Conservation (phyloP, 2,329 filamentous ascomycete genomes). For the Podosphaera fusca region DNA sequence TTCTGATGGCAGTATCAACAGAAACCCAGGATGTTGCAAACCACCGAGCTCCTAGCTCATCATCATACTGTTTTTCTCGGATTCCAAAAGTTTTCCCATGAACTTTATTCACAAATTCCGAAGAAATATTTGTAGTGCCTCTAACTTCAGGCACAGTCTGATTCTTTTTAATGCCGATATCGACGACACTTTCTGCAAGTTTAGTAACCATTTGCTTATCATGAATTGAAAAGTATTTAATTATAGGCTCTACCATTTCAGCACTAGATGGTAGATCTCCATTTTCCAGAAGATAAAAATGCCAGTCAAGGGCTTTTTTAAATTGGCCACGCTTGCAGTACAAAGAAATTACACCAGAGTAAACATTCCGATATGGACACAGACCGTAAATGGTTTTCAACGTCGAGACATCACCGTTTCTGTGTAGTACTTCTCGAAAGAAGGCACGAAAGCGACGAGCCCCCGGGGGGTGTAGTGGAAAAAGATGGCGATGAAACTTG, state of each 20-base stretch:
- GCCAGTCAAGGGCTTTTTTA: conserved; percentile 22
- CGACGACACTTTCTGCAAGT: conserved; percentile 10
- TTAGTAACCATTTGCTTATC: conserved; percentile 9
- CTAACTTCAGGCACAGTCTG: conserved; percentile 3
- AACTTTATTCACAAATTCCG: conserved; percentile 16
- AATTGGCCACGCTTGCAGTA: conserved; percentile 19
- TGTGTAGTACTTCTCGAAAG: conserved; percentile 13
- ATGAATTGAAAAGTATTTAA: conserved; percentile 18
- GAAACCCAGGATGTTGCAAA: conserved; percentile 59
- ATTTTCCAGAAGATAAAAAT: conserved; percentile 20
- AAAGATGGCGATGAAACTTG: conserved; percentile 13
- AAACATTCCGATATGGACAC: conserved; percentile 19
- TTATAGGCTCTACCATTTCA: conserved; percentile 19
- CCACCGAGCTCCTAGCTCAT: conserved; percentile 52
- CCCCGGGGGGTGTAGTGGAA: conserved; percentile 11
- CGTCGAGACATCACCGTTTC: conserved; percentile 13
- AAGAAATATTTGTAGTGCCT: conserved; percentile 7
- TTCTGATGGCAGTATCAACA: conserved; percentile 46
- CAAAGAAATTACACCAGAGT: conserved; percentile 20
- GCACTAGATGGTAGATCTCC: conserved; percentile 20
- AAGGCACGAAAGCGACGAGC: conserved; percentile 18
- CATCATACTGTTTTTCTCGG: conserved; percentile 30
- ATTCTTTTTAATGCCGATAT: conserved; percentile 10
- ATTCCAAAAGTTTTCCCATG: conserved; percentile 13
- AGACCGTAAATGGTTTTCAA: conserved; percentile 21